These are phyloP conservation scores for Parathielavia appendiculata DNA, from an alignment of 495 filamentous ascomycete genomes.

Conservation along the genomic window DNA sequence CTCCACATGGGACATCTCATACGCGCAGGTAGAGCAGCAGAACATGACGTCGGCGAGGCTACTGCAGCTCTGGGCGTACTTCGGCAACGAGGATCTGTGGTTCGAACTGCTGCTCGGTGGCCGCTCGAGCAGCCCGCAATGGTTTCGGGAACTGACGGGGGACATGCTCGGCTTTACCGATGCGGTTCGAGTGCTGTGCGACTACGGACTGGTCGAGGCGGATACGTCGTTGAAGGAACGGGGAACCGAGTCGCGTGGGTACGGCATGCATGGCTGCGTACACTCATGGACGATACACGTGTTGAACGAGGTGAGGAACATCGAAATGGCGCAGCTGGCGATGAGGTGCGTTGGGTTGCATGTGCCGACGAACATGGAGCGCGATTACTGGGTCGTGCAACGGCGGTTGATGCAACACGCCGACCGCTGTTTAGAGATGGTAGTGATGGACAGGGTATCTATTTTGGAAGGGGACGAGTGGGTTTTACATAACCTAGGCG, in stretches of 20 bases:
- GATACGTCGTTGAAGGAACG: not conserved
- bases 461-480: too few relatives aligned
- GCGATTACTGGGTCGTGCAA: not conserved
- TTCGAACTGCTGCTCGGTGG: constrained; percentile 4
- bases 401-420: not conserved
- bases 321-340: not conserved
- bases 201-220: not conserved
- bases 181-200: not conserved
- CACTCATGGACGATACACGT: constrained; percentile 4
- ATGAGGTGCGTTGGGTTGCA: not conserved
- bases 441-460: too few relatives aligned
- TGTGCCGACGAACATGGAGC: not conserved
- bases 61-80: constrained; percentile 43
- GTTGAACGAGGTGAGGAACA: not conserved
- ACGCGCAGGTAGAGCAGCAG: constrained; percentile 35
- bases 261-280: not conserved
- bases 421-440: not conserved
- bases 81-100: constrained; percentile 41
- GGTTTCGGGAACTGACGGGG: not conserved
- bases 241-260: not conserved
- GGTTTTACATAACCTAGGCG: too few relatives aligned
- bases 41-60: constrained; percentile 36
- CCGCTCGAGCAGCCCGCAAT: not conserved
- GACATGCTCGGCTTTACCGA: not conserved
- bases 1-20: constrained; percentile 45